These are phyloP conservation scores for Proliferodiscus dingleyae DNA, from an alignment of 2,329 filamentous ascomycete genomes.

Conservation along the genomic window DNA sequence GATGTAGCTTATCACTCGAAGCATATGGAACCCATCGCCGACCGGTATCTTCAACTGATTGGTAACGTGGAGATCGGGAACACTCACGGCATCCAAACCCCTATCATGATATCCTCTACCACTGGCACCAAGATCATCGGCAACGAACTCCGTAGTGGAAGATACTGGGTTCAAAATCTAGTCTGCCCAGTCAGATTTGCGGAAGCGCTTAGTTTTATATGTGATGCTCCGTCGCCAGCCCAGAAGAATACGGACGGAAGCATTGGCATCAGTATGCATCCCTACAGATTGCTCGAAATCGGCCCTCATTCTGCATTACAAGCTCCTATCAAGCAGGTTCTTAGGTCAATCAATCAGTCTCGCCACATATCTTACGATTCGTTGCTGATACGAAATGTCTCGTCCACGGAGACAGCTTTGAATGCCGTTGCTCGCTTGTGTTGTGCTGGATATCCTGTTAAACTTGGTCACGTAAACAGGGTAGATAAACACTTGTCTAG, in stretches of 20 bases:
- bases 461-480: constrained; percentile 42
- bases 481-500: not conserved
- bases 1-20: constrained; percentile 38
- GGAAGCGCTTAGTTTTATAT: constrained; percentile 30
- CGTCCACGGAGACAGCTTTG: constrained; percentile 32
- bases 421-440: constrained; percentile 41
- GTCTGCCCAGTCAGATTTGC: constrained; percentile 40
- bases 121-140: constrained; percentile 23
- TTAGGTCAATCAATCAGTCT: constrained; percentile 22
- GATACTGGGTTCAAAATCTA: constrained; percentile 44
- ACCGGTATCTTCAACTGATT: constrained; percentile 18
- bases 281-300: constrained; percentile 17
- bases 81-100: not conserved
- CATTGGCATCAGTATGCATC: not conserved
- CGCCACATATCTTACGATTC: too few species aligned
- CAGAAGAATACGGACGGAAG: not conserved
- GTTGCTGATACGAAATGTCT: constrained; percentile 47
- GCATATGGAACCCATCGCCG: constrained; percentile 28
- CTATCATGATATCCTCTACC: constrained; percentile 40
- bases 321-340: constrained; percentile 29
- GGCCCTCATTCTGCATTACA: constrained; percentile 32
- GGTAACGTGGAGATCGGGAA: not conserved
- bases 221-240: not conserved
- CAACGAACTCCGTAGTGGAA: constrained; percentile 20
- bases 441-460: constrained; percentile 37